Evolutionary conservation across 2,329 filamentous ascomycete genomes (phyloP), one percentile per base, ranked within the genome.

Genomic region (Pezizomycotina sp.): DNA sequence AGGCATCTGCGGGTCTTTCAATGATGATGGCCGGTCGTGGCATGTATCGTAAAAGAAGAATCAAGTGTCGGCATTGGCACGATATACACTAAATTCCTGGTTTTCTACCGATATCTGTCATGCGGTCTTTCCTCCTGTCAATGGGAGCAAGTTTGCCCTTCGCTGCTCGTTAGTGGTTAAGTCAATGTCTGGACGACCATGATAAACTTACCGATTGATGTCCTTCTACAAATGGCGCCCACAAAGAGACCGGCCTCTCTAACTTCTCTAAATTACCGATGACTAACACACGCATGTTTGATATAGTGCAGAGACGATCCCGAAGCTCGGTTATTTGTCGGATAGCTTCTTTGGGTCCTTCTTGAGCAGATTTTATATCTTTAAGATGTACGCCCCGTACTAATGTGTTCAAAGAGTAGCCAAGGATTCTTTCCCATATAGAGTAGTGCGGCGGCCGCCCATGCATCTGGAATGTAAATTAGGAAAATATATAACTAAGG

Each of bases 51-150:
- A 59, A 82, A 95, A 1, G 84, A 93, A 27, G 80, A 91, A 60
- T 98, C 89, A 33, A 93, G 77, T 1, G 83, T 78, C 0, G 81
- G 72, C 74, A 98, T 89, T 10, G 89, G 83, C 14, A 95, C 70
- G 35, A 98, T 69, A 48, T 81, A 77, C 20, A 76, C 71, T 22
- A 78, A 65, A 4, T 71, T 9, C 89, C 89, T 0, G 84, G 78
- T 5, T 69, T 71, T 34, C 67, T 66, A 10, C 83, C 89, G 36
- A 80, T 72, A 0, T 71, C 63, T 46, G 72, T 91, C 36, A 92
- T 71, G n/a, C 82, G 65, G 24, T 71, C 67, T 33, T 69, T 65
- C 6, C 48, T 42, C 12, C 36, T 38, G 24, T 51, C 50, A 12
- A 52, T 42, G 6, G 48, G 45, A n/a, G 42, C 39, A 2, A 52